phyloP scores from a whole-genome alignment of 169 alveolate genomes.

The Plasmodium chabaudi region DNA sequence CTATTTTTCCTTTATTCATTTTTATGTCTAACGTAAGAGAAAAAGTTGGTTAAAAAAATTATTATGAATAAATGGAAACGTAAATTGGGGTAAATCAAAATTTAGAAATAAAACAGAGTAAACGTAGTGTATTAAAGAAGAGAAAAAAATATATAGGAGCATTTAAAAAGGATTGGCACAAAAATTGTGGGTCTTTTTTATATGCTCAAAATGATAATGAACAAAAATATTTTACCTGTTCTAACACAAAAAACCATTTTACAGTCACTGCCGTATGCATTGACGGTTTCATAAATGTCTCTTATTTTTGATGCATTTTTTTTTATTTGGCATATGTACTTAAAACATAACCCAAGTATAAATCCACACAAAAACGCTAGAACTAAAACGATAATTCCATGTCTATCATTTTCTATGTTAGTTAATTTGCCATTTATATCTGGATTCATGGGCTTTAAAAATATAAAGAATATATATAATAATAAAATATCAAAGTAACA shows the following conservation, averaged over 20 bases:
- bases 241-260: constrained; percentile 77
- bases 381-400: background rate
- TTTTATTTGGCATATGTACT: constrained; percentile 19
- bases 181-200: background rate
- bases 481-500: too few species aligned
- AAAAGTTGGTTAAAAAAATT: background rate
- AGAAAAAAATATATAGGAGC: background rate
- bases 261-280: constrained; percentile 31
- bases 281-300: constrained; percentile 13
- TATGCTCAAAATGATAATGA: background rate
- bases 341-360: constrained; percentile 34
- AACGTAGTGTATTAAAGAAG: background rate
- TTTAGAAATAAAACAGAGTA: background rate
- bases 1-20: constrained; percentile 95
- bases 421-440: background rate
- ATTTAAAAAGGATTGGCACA: background rate
- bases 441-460: constrained; percentile 18
- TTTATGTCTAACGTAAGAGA: constrained; percentile 85
- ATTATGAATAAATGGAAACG: background rate
- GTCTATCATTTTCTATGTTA: constrained; percentile 20
- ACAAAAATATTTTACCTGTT: constrained; percentile 53
- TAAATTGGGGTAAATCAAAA: background rate
- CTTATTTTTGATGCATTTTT: constrained; percentile 24
- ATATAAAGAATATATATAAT: too few species aligned
- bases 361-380: constrained; percentile 60